Evolutionary conservation across 208 protist genomes (phyloP).

Genomic region (Wallacemonas sp.): DNA sequence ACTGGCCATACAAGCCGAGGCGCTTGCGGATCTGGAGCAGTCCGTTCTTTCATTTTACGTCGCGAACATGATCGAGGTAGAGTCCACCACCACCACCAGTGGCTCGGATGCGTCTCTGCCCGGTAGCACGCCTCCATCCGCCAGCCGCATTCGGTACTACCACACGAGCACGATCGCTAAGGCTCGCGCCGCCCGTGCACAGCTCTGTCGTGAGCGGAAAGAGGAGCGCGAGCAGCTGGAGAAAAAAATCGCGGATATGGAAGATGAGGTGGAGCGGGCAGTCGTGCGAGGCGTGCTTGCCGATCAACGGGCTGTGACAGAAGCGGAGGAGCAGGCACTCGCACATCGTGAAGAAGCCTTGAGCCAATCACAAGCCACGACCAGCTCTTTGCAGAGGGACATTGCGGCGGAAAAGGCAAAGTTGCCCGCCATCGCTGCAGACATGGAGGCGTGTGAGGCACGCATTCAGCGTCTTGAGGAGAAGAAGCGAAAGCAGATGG

Average conservation of each 20-base stretch:
- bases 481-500: conserved; percentile 59
- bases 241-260: conserved; percentile 23
- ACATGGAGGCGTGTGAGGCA: conserved; percentile 22
- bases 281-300: conserved; percentile 34
- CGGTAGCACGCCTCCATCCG: not conserved
- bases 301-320: conserved; percentile 18
- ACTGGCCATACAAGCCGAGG: not conserved
- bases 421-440: conserved; percentile 13
- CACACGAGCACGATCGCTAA: conserved; percentile 22
- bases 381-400: conserved; percentile 18
- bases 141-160: conserved; percentile 13
- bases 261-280: conserved; percentile 29
- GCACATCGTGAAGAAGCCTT: conserved; percentile 16
- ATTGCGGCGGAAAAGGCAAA: conserved; percentile 2
- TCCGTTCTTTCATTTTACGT: conserved; percentile 3
- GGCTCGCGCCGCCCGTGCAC: conserved; percentile 19
- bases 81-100: not conserved
- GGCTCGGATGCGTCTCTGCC: not conserved
- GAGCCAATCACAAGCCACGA: not conserved
- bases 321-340: conserved; percentile 19
- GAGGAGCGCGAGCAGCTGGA: conserved; percentile 27
- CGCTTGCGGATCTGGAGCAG: not conserved
- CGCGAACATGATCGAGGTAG: conserved; percentile 3
- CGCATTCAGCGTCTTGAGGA: conserved; percentile 37
- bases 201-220: not conserved